Conservation (phyloP, 2,329 filamentous ascomycete genomes). For the Xylaria digitata region DNA sequence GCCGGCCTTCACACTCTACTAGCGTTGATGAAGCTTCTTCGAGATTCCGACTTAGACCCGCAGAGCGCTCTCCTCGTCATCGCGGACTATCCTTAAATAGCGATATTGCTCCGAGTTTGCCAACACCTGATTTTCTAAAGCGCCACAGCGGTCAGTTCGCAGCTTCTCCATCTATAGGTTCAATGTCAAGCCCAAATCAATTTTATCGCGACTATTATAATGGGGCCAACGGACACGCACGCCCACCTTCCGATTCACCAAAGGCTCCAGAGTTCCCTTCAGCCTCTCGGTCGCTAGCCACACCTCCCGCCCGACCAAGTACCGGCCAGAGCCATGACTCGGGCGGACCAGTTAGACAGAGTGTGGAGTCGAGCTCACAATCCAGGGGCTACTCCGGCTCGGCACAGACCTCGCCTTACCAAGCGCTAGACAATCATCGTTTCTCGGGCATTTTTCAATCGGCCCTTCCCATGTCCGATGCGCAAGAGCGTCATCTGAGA, state of each 20-base stretch:
- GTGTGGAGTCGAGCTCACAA: constrained; percentile 61
- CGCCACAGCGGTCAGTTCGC: constrained; percentile 75
- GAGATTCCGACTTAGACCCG: constrained; percentile 61
- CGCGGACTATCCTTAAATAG: constrained; percentile 71
- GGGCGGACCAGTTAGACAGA: constrained; percentile 61
- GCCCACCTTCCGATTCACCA: constrained; percentile 68
- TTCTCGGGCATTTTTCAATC: constrained; percentile 87
- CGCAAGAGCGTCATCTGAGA: constrained; percentile 62
- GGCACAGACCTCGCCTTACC: constrained; percentile 63
- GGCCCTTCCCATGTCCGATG: constrained; percentile 82
- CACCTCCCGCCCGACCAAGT: constrained; percentile 62
- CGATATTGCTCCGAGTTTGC: constrained; percentile 71
- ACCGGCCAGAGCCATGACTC: constrained; percentile 72
- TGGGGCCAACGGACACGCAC: constrained; percentile 55
- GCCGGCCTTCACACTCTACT: constrained; percentile 68
- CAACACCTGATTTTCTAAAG: constrained; percentile 73
- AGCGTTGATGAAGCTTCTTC: constrained; percentile 63
- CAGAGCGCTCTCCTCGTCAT: constrained; percentile 62
- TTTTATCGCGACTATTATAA: constrained; percentile 67
- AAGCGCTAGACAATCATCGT: constrained; percentile 61
- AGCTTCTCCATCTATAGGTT: constrained; percentile 64
- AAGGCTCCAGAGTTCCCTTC: constrained; percentile 65
- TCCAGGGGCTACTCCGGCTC: constrained; percentile 66
- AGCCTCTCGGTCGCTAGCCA: constrained; percentile 61
- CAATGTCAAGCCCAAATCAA: constrained; percentile 63